A percentile compares a stretch with the other conserved stretches of the same genome.
Conservation (phyloP, 371 early-diverging fungal genomes). For the Haplosporangium sp. region DNA sequence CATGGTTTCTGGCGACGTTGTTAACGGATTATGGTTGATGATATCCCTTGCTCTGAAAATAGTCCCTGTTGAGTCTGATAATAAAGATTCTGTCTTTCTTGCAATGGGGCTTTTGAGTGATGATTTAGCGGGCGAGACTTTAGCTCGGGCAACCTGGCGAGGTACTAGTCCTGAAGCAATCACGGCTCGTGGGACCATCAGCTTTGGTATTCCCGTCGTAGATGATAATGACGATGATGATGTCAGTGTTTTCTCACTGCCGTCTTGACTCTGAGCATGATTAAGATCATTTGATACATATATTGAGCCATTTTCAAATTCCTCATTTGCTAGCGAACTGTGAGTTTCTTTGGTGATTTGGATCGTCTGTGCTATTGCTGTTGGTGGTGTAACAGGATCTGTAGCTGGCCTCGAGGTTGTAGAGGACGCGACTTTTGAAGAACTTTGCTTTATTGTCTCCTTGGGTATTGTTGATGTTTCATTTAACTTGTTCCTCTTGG, state of each 20-base stretch:
- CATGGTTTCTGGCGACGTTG: not conserved
- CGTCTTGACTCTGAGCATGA: not conserved
- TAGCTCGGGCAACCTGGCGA: not conserved
- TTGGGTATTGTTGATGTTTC: not conserved
- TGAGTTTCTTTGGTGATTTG: not conserved
- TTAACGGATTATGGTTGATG: not conserved
- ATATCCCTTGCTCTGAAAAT: slow-evolving; percentile 23
- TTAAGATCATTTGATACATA: not conserved
- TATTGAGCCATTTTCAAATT: not conserved
- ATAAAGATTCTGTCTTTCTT: not conserved
- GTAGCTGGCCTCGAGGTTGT: not conserved
- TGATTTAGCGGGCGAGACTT: not conserved
- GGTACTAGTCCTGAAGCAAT: not conserved
- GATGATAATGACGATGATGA: not conserved
- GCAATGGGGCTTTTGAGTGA: not conserved
- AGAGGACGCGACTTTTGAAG: not conserved
- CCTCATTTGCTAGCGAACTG: not conserved
- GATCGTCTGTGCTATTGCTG: not conserved
- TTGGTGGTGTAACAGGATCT: not conserved
- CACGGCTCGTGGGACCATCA: not conserved
- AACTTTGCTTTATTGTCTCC: not conserved
- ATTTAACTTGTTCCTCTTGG: not conserved
- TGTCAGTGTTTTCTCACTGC: not conserved
- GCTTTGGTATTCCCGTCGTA: not conserved
- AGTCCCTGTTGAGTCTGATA: not conserved